These are phyloP conservation scores for Oryza brachyantha DNA, from an alignment of 176 grass and related monocot species.

Conservation along the genomic window DNA sequence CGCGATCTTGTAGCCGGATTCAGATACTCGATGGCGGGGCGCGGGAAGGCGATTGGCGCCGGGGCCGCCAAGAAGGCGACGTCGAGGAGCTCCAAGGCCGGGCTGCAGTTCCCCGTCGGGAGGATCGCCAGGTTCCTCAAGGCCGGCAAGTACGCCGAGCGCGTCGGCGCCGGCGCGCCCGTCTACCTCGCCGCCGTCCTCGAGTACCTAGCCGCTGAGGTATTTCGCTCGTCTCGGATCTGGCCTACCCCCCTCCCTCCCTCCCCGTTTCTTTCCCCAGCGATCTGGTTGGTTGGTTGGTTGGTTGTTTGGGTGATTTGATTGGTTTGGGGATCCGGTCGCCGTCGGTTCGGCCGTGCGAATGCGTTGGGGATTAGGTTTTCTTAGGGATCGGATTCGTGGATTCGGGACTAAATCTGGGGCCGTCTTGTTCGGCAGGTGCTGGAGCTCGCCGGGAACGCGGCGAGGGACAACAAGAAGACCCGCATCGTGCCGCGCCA, in stretches of 20 bases:
- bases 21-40: no score
- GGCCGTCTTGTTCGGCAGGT: neutral
- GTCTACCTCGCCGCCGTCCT: constrained; percentile 97
- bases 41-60: no score
- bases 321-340: neutral
- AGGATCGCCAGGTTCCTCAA: no score
- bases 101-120: no score
- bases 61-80: no score
- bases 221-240: neutral
- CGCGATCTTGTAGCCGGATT: no score
- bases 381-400: neutral
- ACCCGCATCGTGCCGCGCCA: no score
- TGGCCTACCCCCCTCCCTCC: neutral
- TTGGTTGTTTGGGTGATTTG: constrained; percentile 4
- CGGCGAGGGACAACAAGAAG: no score
- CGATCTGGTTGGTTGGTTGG: constrained; percentile 35
- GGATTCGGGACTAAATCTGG: neutral
- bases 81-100: no score
- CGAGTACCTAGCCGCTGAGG: constrained; percentile 96
- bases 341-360: no score
- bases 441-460: no score
- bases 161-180: constrained; percentile 85
- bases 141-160: constrained; percentile 49
- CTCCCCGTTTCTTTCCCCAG: neutral
- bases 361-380: no score